Conservation (phyloP, 2,329 filamentous ascomycete genomes). For the Myriangium duriaei region DNA sequence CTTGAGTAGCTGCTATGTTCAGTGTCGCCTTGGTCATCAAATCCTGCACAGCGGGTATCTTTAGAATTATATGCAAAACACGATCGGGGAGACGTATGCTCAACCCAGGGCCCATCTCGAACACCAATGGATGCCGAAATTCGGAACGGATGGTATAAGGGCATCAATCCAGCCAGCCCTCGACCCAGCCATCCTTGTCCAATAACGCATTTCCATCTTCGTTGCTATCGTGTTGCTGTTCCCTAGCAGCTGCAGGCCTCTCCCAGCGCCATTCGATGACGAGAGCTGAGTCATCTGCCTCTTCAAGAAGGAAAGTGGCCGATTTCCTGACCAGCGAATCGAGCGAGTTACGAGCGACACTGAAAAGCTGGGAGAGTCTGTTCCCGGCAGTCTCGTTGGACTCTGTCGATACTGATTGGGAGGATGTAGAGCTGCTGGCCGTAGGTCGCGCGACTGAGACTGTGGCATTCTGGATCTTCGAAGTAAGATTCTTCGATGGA, state of each 20-base stretch:
- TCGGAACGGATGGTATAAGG: neutral
- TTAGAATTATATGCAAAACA: neutral
- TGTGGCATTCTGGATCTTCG: neutral
- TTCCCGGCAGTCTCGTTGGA: constrained; percentile 3
- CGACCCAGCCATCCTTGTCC: constrained; percentile 8
- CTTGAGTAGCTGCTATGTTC: neutral
- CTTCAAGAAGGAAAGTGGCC: neutral
- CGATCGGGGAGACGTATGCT: neutral
- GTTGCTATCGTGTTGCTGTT: too few species aligned
- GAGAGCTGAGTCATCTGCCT: neutral
- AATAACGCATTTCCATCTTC: neutral
- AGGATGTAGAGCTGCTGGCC: neutral
- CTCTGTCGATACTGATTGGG: neutral
- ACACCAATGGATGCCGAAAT: neutral
- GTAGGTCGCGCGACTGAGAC: neutral
- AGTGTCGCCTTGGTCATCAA: neutral
- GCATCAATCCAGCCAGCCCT: constrained; percentile 8
- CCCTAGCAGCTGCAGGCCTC: neutral
- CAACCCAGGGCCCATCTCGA: neutral
- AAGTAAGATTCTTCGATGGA: neutral
- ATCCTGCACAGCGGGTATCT: neutral
- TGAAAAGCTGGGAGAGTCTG: constrained; percentile 3
- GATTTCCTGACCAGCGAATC: constrained; percentile 5
- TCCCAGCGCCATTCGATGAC: neutral
- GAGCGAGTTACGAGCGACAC: constrained; percentile 7